phyloP scores from a whole-genome alignment of 352 stramenopile species.

The Phytopythium delawarense region DNA sequence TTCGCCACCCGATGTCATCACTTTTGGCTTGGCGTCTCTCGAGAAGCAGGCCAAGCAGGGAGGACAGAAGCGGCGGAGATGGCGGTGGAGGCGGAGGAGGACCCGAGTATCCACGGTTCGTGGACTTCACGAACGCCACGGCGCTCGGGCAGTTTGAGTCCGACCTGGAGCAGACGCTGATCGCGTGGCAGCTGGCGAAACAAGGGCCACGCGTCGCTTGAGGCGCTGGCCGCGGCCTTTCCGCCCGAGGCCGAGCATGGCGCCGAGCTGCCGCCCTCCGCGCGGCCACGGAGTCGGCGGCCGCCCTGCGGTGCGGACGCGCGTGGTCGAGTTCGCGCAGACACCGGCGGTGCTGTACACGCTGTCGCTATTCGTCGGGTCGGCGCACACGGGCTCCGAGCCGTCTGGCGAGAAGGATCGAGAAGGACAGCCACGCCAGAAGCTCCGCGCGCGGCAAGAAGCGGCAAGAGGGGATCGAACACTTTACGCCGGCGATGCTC shows the following conservation, averaged over 20 bases:
- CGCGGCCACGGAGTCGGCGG: no score
- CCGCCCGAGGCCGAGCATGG: neutral
- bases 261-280: no score
- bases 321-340: conserved; percentile 25
- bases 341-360: conserved; percentile 33
- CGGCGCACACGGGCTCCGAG: neutral
- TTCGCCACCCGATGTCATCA: no score
- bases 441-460: conserved; percentile 38
- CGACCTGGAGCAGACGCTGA: conserved; percentile 69
- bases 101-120: conserved; percentile 81
- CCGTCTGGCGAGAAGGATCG: neutral
- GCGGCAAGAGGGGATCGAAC: conserved; percentile 60
- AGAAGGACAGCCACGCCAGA: no score
- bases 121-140: conserved; percentile 86
- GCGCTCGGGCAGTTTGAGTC: conserved; percentile 74
- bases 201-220: conserved; percentile 56
- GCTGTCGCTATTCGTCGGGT: conserved; percentile 39
- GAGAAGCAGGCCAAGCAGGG: no score
- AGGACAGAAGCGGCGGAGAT: conserved; percentile 1
- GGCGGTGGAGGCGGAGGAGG: conserved; percentile 66
- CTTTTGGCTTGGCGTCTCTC: no score
- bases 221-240: conserved; percentile 23
- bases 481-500: conserved; percentile 82
- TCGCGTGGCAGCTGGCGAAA: conserved; percentile 58
- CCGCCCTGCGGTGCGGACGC: conserved; percentile 29